Evolutionary conservation across 2,329 filamentous ascomycete genomes (phyloP).

Genomic region (Claviceps sp.): DNA sequence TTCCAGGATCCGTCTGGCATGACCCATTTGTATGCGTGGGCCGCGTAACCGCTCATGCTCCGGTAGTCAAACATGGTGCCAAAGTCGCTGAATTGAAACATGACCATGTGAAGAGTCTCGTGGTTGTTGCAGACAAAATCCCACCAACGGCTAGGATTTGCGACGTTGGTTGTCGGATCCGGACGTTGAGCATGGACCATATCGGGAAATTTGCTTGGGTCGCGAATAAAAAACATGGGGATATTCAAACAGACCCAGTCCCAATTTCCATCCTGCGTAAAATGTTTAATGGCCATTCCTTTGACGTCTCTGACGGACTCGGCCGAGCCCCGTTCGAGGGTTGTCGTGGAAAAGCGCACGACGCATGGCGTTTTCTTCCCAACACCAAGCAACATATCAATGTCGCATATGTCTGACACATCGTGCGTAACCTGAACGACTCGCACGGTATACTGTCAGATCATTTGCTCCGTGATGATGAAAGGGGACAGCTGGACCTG

Average conservation of each 20-base stretch:
- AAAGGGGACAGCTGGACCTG: not conserved
- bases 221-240: slow-evolving; percentile 63
- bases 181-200: slow-evolving; percentile 71
- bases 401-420: slow-evolving; percentile 39
- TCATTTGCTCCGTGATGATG: too few species aligned
- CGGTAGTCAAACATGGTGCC: slow-evolving; percentile 53
- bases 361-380: slow-evolving; percentile 46
- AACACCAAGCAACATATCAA: slow-evolving; percentile 36
- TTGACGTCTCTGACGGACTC: slow-evolving; percentile 58
- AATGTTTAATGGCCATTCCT: slow-evolving; percentile 45
- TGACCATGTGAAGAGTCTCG: slow-evolving; percentile 49
- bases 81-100: slow-evolving; percentile 53
- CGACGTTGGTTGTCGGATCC: slow-evolving; percentile 57
- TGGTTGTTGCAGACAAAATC: slow-evolving; percentile 40
- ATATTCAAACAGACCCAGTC: slow-evolving; percentile 69
- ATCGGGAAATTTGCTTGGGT: slow-evolving; percentile 60
- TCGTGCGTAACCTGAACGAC: slow-evolving; percentile 31
- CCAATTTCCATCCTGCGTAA: slow-evolving; percentile 58
- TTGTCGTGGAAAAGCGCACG: slow-evolving; percentile 56
- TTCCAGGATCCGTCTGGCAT: slow-evolving; percentile 53
- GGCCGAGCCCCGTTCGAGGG: slow-evolving; percentile 51
- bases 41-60: slow-evolving; percentile 55
- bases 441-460: too few species aligned
- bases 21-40: slow-evolving; percentile 53
- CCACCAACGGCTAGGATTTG: slow-evolving; percentile 49